Conservation (phyloP, 345 rosid species). For the Physaria fendleri region DNA sequence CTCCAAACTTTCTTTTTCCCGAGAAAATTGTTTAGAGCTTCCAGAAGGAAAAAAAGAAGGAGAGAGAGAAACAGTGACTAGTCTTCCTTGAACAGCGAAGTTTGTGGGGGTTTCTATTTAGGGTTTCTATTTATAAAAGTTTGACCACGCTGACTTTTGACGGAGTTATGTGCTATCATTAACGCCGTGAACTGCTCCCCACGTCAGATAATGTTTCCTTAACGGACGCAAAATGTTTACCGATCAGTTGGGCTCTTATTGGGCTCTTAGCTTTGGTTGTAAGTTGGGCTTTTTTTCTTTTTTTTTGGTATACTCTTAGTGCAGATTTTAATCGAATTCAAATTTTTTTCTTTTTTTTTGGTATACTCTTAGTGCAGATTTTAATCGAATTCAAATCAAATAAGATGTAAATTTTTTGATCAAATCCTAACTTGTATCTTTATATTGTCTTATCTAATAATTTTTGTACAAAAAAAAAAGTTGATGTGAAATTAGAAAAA, state of each 20-base stretch:
- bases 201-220: slow-evolving; percentile 13
- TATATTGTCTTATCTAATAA: background rate
- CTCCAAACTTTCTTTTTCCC: background rate
- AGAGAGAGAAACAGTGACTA: slow-evolving; percentile 12
- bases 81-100: slow-evolving; percentile 27
- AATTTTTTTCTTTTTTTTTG: too few relatives aligned
- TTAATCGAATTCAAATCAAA: too few relatives aligned
- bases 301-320: too few relatives aligned
- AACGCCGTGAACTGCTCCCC: slow-evolving; percentile 24
- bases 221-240: slow-evolving; percentile 16
- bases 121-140: too few relatives aligned
- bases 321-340: too few relatives aligned
- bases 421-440: background rate
- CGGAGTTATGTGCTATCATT: slow-evolving; percentile 3
- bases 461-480: slow-evolving; percentile 13
- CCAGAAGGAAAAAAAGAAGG: background rate
- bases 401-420: too few relatives aligned
- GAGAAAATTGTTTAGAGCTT: background rate
- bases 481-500: too few relatives aligned
- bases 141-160: slow-evolving; percentile 12
- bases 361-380: too few relatives aligned
- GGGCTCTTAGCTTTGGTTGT: too few relatives aligned
- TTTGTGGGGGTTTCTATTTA: background rate
- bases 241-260: too few relatives aligned
- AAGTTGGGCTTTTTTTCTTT: too few relatives aligned